Percentiles rank a stretch among this genome's conserved stretches.
phyloP scores from a whole-genome alignment of 441 rosid species.

The Eutrema salsugineum region DNA sequence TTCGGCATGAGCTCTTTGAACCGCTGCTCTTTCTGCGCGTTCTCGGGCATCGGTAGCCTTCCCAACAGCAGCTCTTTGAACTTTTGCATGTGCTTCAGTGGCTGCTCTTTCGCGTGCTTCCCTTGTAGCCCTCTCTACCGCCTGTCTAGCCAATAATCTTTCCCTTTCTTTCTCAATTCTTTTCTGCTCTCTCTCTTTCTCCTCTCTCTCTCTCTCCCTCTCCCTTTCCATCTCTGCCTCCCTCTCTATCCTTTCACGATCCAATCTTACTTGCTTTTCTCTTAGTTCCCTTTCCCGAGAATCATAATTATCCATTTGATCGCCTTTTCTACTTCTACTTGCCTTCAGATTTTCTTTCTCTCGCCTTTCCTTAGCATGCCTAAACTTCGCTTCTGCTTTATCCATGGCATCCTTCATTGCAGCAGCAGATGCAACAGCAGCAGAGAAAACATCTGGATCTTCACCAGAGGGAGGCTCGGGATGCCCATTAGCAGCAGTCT shows the following conservation, averaged over 20 bases:
- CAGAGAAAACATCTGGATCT: constrained; percentile 39
- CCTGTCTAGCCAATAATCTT: constrained; percentile 74
- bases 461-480: constrained; percentile 47
- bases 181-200: constrained; percentile 56
- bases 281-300: constrained; percentile 56
- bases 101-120: constrained; percentile 99
- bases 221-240: constrained; percentile 54
- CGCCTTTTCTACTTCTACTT: constrained; percentile 64
- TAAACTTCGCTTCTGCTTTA: constrained; percentile 90
- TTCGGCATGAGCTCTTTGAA: constrained; percentile 91
- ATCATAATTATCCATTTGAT: constrained; percentile 52
- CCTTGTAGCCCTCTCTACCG: constrained; percentile 91
- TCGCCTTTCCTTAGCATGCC: constrained; percentile 76
- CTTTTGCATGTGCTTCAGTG: constrained; percentile 68
- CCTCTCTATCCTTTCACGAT: constrained; percentile 52
- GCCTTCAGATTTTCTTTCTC: constrained; percentile 74
- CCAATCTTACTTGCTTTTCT: constrained; percentile 66
- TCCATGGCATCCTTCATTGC: constrained; percentile 98
- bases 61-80: constrained; percentile 80
- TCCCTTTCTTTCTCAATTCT: constrained; percentile 63
- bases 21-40: constrained; percentile 89
- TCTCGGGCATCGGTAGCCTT: constrained; percentile 79
- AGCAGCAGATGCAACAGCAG: constrained; percentile 75
- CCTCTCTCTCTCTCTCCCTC: constrained; percentile 54
- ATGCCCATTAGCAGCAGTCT: constrained; percentile 39